Conservation (phyloP, 805 yeast species). For the Lachancea fermentati region DNA sequence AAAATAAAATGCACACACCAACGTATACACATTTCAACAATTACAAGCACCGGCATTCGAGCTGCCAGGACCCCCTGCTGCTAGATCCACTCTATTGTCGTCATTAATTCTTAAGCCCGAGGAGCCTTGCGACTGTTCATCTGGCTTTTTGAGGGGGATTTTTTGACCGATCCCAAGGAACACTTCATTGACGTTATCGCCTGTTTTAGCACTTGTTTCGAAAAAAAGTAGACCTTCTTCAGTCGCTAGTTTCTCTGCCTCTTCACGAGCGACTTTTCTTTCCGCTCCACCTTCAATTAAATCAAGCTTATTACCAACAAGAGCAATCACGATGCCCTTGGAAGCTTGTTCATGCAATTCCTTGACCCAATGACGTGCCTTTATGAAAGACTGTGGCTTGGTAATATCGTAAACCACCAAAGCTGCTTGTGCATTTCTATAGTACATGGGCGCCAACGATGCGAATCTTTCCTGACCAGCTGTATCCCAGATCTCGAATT, state of each 20-base stretch:
- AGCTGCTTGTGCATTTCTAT: slow-evolving; percentile 96
- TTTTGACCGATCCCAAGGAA: slow-evolving; percentile 84
- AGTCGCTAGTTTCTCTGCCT: slow-evolving; percentile 81
- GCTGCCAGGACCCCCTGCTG: slow-evolving; percentile 28
- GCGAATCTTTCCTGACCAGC: slow-evolving; percentile 99
- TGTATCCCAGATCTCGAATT: slow-evolving; percentile 94
- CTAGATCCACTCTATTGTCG: slow-evolving; percentile 33
- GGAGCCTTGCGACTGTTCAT: slow-evolving; percentile 15
- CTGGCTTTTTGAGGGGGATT: slow-evolving; percentile 49
- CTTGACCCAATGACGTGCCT: slow-evolving; percentile 97
- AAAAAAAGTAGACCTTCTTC: slow-evolving; percentile 88
- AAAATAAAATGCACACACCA: slow-evolving; percentile 2
- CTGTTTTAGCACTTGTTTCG: slow-evolving; percentile 92
- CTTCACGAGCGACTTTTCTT: slow-evolving; percentile 70
- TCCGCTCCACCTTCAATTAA: slow-evolving; percentile 53
- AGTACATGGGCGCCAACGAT: slow-evolving; percentile 93
- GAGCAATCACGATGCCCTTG: slow-evolving; percentile 85
- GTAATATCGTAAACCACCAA: slow-evolving; percentile 93
- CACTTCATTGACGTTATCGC: slow-evolving; percentile 83
- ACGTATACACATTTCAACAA: slow-evolving; percentile 20
- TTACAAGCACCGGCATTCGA: slow-evolving; percentile 29
- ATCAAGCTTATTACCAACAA: slow-evolving; percentile 91
- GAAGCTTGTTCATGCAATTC: slow-evolving; percentile 93
- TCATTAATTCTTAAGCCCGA: slow-evolving; percentile 21
- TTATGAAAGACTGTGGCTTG: slow-evolving; percentile 88